phyloP scores from a whole-genome alignment of 2,329 filamentous ascomycete genomes.

The Cladosporium velox region DNA sequence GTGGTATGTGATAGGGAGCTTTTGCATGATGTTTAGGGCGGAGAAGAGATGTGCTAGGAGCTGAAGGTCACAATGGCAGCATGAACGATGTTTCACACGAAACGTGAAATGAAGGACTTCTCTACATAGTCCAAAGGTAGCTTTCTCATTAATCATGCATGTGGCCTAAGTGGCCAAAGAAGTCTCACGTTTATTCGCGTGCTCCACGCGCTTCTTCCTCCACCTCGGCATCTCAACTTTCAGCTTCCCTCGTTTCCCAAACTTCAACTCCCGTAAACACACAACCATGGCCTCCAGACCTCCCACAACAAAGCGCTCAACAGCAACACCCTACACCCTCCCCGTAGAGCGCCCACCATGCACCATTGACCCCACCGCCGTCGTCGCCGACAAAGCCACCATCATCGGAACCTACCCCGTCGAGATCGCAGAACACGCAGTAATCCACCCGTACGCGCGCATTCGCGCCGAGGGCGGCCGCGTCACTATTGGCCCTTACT shows the following conservation, averaged over 20 bases:
- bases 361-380: slow-evolving; percentile 49
- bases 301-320: slow-evolving; percentile 16
- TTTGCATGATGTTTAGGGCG: neutral
- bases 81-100: neutral
- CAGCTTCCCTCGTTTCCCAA: neutral
- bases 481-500: slow-evolving; percentile 52
- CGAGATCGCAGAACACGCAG: slow-evolving; percentile 71
- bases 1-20: neutral
- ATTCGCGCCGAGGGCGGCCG: slow-evolving; percentile 45
- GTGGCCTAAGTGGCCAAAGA: neutral
- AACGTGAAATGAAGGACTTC: neutral
- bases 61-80: neutral
- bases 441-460: slow-evolving; percentile 81
- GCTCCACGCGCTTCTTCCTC: neutral
- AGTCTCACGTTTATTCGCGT: neutral
- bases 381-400: slow-evolving; percentile 51
- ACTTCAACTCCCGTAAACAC: neutral
- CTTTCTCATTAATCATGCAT: neutral
- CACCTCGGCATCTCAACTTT: slow-evolving; percentile 12
- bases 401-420: slow-evolving; percentile 74
- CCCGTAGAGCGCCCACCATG: slow-evolving; percentile 39
- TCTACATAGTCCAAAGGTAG: neutral
- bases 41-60: neutral
- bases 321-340: slow-evolving; percentile 23
- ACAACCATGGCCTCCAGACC: slow-evolving; percentile 17